Evolutionary conservation across 192 early-diverging fungal species (phyloP), one percentile per base, ranked within the genome.

Genomic region (Lunasporangiospora selenospora): DNA sequence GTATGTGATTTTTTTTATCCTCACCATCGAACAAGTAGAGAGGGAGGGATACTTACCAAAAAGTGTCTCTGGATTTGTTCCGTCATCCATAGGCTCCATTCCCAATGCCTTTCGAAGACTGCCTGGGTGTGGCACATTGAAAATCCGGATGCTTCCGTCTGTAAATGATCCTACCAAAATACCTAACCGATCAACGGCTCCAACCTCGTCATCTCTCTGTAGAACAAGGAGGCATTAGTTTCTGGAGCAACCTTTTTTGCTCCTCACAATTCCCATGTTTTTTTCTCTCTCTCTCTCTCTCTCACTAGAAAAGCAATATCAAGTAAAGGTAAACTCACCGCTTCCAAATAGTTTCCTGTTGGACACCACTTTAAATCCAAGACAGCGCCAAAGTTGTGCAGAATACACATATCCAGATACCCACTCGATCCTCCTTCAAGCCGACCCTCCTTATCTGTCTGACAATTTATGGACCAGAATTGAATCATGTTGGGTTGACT

Each of bases 301-400:
- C n/a, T n/a, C n/a, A n/a, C n/a, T n/a, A n/a, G n/a, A n/a, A n/a
- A n/a, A n/a, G n/a, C n/a, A n/a, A n/a, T n/a, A n/a, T n/a, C n/a
- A n/a, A n/a, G n/a, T n/a, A n/a, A n/a, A n/a, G n/a, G n/a, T n/a
- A n/a, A n/a, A 34, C 57, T 40, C 63, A 73, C 69, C 11, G 69
- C 61, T 7, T 52, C 34, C 69, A 63, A 52, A 7, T 27, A 32
- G 33, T 61, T 36, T 46, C 69, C 69, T 39, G 45, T 58, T 2
- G 69, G 69, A 43, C 69, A 73, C 69, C 69, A 73, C 19, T 73
- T 73, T 18, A 73, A 8, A 38, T 73, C 69, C 23, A 73, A 31
- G 3, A 73, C 69, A 19, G 69, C 69, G 19, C 69, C 69, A n/a
- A 63, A 63, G 0, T 30, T 47, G 31, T 73, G 69, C 16, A 73